Base-by-base conservation (phyloP, 2,329 filamentous ascomycete species). In the Xylogone sp. region DNA sequence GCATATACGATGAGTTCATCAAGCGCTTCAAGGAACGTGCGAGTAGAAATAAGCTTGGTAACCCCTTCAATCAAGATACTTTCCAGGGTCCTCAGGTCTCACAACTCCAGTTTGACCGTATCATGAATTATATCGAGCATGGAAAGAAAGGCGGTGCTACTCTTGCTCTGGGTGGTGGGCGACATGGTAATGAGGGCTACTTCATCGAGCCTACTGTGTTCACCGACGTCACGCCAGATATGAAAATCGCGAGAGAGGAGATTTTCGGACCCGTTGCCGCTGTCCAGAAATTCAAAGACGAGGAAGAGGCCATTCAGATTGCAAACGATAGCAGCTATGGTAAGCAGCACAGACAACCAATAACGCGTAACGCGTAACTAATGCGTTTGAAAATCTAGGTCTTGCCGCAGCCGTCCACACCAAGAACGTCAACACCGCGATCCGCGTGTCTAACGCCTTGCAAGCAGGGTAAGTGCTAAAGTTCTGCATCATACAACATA, bases 131-230 rank as follows among this genome's bases (percentile, higher is more conserved):
- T 64, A 85, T 86, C 62, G 73, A 85, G 56, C 72, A 73, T 52
- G 83, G 83, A 55, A 84, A 84, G 71, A 72, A 78, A 53, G 77
- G 75, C 44, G 82, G 83, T 62, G 57, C 52, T 2, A 57, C 70
- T 70, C 67, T 86, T 53, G 79, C 83, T 65, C 75, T 74, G 24
- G 83, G 83, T 58, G 83, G 83, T 63, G 77, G 79, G 62, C 81
- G 82, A 62, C 78, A 79, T 67, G 82, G 82, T 51, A 71, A 77
- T 59, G 75, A 82, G 68, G 81, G 81, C 43, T 86, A 80, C 75
- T 86, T 84, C 75, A 85, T 86, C 65, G 72, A 84, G 70, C 83
- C 83, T 12, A 87, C 83, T 60, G 82, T 87, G 72, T 86, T 87
- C 76, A 78, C 78, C 64, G 63, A 62, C 64, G 21, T 86, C 56